These are phyloP conservation scores for Isatis tinctoria DNA, from an alignment of 345 rosid genomes.

Conservation along the genomic window DNA sequence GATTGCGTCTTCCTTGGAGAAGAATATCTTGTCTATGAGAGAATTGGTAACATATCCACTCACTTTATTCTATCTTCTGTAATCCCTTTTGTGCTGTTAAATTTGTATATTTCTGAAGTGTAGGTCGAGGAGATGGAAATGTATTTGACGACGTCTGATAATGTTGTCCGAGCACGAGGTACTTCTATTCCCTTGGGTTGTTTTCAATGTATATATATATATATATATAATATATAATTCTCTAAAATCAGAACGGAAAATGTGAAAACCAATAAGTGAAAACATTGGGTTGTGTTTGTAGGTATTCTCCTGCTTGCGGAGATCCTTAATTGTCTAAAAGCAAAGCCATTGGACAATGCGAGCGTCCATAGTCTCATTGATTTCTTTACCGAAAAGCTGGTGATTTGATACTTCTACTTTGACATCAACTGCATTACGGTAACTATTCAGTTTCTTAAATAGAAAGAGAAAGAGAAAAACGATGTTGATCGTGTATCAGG, in stretches of 20 bases:
- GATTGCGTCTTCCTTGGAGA: conserved; percentile 61
- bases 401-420: conserved; percentile 29
- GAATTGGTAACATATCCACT: conserved; percentile 42
- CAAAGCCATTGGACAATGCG: conserved; percentile 53
- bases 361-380: conserved; percentile 52
- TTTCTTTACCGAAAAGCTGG: conserved; percentile 78
- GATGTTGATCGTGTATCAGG: conserved; percentile 50
- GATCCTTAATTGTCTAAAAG: conserved; percentile 45
- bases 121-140: conserved; percentile 83
- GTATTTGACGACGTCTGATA: conserved; percentile 78
- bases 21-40: conserved; percentile 42
- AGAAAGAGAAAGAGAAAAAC: not conserved
- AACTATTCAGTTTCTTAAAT: not conserved
- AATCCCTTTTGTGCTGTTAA: not conserved
- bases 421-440: not conserved
- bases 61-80: not conserved
- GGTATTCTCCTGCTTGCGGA: conserved; percentile 87
- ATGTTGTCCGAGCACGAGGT: conserved; percentile 75
- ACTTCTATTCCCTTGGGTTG: not conserved
- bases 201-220: not conserved
- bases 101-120: not conserved
- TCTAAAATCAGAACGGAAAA: not conserved
- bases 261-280: not conserved
- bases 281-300: conserved; percentile 17
- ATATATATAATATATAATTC: not conserved